Base-by-base conservation (phyloP, 1,284 basidiomycete species). In the Trichosporon sp. region DNA sequence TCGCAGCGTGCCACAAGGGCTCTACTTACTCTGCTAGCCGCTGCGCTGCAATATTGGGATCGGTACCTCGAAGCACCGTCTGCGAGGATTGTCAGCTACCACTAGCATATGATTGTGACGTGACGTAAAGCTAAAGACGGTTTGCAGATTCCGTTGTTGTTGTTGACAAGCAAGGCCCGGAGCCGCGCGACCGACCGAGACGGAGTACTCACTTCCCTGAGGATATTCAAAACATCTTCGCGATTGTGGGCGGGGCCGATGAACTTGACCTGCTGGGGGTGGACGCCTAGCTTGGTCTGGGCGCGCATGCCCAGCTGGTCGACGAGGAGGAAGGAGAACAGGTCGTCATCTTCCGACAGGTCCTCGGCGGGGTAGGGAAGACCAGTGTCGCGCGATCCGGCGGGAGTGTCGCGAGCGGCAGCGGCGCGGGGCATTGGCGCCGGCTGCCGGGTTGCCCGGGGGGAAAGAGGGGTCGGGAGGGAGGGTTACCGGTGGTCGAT, bases 241-340 rank as follows among this genome's bases (percentile, higher is more conserved):
- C 75, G 76, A 69, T 77, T 79, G 73, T 79, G 79, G 10, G 65
- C 26, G 31, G 78, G 80, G 2, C 81, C 79, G 21, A 81, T 78
- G 67, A 81, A 83, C 59, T 79, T 79, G 72, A 81, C 79, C 70
- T 82, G 80, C 67, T 83, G 81, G 11, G 82, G 82, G 67, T 83
- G 82, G 11, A 84, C 82, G 16, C 83, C 83, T 16, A 84, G 76
- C 35, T 76, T 76, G 14, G 77, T 79, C 68, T 76, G 77, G 2
- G 79, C 81, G 1, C 82, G 76, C 66, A 76, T 77, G 3, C 78
- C 81, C 2, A 83, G 75, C 72, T 82, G 79, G 71, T 84, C 81
- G n/a, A 84, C 78, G 40, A 84, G 74, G n/a, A 84, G 78, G 74
- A 78, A 83, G 1, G 76, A 78, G 37, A 83, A 76, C 2, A 84